Evolutionary conservation across 768 basidiomycete genomes (phyloP), one percentile per base, ranked within the genome.

Genomic region (Tubosaeta brunneosetosa): DNA sequence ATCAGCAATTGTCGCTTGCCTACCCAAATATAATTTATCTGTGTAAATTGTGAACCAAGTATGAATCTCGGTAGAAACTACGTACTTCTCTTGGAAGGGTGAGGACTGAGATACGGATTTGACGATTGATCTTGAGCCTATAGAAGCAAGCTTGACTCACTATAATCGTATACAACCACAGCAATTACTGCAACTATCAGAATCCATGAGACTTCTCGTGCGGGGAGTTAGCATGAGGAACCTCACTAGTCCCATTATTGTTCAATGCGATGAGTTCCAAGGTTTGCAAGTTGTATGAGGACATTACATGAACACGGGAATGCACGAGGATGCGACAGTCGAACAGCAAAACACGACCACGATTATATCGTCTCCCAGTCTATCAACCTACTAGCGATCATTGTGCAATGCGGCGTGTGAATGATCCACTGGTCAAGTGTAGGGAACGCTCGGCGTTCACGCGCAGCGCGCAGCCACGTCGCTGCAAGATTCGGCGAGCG

Each of bases 11-110:
- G 25, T 17, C 10, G 0, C 26, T 44, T 36, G 19, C 49, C 10
- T 19, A 49, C 48, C 48, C 48, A 49, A n/a, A 49, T 19, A 13
- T 49, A 49, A 6, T 49, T 38, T 49, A 49, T 41, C 48, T 49
- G 17, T 41, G 19, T 5, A 11, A 14, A 2, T 12, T 29, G 26
- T 32, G 5, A 25, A 5, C 6, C 2, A 16, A 5, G 6, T 9
- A 16, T 31, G 31, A 32, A 22, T 22, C 14, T 25, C 10, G n/a
- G 22, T 12, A 3, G 16, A 14, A 16, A 32, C 19, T 8, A 46
- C 3, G 12, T 41, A 49, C 48, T 38, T 49, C 48, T 32, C 31
- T 49, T 4, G 48, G 37, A 4, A 49, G 32, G 6, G 48, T 49
- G 12, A 49, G 48, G 14, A 49, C 48, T 29, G 8, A 13, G 29